Evolutionary conservation across 371 early-diverging fungal species (phyloP), one percentile per base, ranked within the genome.

Genomic region (Batkoa obscura): DNA sequence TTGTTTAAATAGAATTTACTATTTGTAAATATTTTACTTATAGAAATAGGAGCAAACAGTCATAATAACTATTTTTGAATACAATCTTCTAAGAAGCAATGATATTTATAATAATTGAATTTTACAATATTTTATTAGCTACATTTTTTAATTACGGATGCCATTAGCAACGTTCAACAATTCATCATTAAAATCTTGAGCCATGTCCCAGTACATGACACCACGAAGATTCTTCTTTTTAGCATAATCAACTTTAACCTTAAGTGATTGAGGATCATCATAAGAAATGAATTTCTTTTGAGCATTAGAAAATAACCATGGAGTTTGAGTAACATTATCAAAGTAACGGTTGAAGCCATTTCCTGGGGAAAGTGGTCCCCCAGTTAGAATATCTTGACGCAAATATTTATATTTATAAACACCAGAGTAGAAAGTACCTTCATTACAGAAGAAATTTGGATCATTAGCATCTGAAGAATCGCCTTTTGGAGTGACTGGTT

Each of bases 341-440:
- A 78, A 80, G 58, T 74, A 62, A 23, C 78, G 73, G 10, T 60
- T 60, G 75, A 74, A 79, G 13, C 46, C 46, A 31, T 39, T 43
- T 17, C 10, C 68, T 23, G 77, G 73, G 17, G 73, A 70, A 1
- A 75, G 73, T 1, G 73, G 62, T 0, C 62, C 60, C 0, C 68
- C 68, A 37, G 81, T 60, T 5, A 83, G 53, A 1, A 81, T 78
- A 65, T 83, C 73, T 10, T 72, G 73, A 33, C 83, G 72, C 61
- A 85, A 57, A 58, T 79, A 72, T 50, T 68, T 67, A 67, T 71
- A 83, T 56, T 78, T 72, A 83, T 83, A 85, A 4, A 78, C 71
- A 30, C 86, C 84, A 34, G 80, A 79, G 43, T 71, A 67, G 23
- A 69, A 63, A 6, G 71, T 72, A 10, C 63, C 67, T 56, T 56